A percentile compares a stretch with the other conserved stretches of the same genome.
These are phyloP conservation scores for Arbutus unedo DNA, from an alignment of 148 eudicot species.

Conservation along the genomic window DNA sequence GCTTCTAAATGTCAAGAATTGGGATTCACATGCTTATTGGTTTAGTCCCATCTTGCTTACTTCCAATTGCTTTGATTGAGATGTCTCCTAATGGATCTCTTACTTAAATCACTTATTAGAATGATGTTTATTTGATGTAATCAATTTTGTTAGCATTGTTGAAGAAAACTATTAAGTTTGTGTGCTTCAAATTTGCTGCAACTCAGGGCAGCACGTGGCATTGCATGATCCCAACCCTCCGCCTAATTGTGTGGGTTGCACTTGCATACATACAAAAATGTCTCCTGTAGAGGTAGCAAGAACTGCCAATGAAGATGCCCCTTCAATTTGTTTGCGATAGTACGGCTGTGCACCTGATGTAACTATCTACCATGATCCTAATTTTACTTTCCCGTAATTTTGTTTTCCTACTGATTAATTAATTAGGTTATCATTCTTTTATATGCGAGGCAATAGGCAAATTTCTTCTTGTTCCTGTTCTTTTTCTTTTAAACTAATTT, in stretches of 20 bases:
- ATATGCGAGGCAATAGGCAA: neutral
- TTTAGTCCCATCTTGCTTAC: slow-evolving; percentile 36
- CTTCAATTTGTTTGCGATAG: slow-evolving; percentile 70
- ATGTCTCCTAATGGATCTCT: neutral
- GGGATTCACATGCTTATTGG: slow-evolving; percentile 99
- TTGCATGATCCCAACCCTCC: slow-evolving; percentile 81
- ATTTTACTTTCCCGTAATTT: slow-evolving; percentile 83
- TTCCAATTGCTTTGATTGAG: neutral
- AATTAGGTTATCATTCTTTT: neutral
- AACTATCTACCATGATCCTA: slow-evolving; percentile 76
- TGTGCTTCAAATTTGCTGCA: slow-evolving; percentile 18
- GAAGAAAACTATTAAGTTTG: slow-evolving; percentile 14
- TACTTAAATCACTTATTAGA: neutral
- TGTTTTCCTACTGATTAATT: neutral
- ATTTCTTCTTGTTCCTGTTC: neutral
- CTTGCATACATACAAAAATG: slow-evolving; percentile 93
- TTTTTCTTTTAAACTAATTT: neutral
- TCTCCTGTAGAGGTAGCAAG: slow-evolving; percentile 80
- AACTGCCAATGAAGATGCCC: slow-evolving; percentile 93
- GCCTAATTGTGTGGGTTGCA: slow-evolving; percentile 77
- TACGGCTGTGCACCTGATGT: slow-evolving; percentile 87
- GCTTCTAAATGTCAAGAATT: slow-evolving; percentile 94
- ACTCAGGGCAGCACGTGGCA: slow-evolving; percentile 90
- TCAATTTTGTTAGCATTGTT: neutral
- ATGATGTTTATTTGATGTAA: neutral